phyloP scores from a whole-genome alignment of 495 filamentous ascomycete genomes.

The Cetradonia linearis region DNA sequence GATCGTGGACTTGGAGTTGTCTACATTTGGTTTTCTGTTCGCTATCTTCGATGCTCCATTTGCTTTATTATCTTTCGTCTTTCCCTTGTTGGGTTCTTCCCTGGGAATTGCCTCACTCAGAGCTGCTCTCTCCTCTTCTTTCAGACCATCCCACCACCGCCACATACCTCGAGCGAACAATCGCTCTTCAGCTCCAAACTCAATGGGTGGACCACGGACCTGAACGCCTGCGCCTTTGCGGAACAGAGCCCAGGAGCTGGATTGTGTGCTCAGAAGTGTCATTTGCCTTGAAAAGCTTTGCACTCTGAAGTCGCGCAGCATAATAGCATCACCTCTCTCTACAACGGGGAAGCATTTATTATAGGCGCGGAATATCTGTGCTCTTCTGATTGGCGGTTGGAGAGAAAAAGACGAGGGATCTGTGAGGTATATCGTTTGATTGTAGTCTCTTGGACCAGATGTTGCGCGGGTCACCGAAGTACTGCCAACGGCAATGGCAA shows the following conservation, averaged over 20 bases:
- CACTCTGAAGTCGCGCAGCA: slow-evolving; percentile 68
- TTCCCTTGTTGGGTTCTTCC: slow-evolving; percentile 15
- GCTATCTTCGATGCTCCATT: slow-evolving; percentile 23
- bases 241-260: slow-evolving; percentile 59
- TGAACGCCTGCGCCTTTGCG: slow-evolving; percentile 35
- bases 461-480: slow-evolving; percentile 48
- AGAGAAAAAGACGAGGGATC: slow-evolving; percentile 48
- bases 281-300: slow-evolving; percentile 37
- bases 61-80: slow-evolving; percentile 31
- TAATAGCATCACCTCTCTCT: slow-evolving; percentile 59
- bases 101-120: slow-evolving; percentile 23
- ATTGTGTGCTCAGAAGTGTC: slow-evolving; percentile 38
- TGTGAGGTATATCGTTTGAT: slow-evolving; percentile 56
- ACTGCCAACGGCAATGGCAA: slow-evolving; percentile 54
- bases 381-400: slow-evolving; percentile 29
- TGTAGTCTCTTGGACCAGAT: slow-evolving; percentile 58
- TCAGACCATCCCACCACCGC: slow-evolving; percentile 39
- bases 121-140: slow-evolving; percentile 26
- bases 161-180: slow-evolving; percentile 45
- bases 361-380: slow-evolving; percentile 66
- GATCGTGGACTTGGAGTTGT: slow-evolving; percentile 34
- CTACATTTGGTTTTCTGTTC: neutral
- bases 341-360: slow-evolving; percentile 60
- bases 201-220: slow-evolving; percentile 53
- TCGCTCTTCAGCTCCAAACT: slow-evolving; percentile 50